Evolutionary conservation across 495 filamentous ascomycete genomes (phyloP), one percentile per base, ranked within the genome.

Genomic region (Jackrogersella minutella): DNA sequence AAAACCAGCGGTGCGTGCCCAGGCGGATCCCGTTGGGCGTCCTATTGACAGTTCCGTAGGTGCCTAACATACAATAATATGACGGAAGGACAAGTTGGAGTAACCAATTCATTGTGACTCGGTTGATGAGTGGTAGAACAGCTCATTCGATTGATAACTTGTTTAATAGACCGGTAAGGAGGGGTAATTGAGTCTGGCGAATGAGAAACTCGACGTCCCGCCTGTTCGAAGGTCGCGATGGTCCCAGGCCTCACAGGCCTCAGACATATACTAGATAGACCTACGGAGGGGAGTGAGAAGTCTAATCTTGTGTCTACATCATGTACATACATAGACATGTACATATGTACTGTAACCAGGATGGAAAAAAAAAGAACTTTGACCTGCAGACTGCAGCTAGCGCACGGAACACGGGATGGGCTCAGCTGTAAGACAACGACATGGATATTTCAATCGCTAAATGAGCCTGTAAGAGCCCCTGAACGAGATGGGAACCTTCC

Each of bases 21-120:
- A 51, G 49, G 56, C 61, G 66, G 66, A 59, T 50, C 61, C 56
- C 54, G 44, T 65, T 30, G 57, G 66, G 51, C 66, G 61, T 61
- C 66, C 37, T 69, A 69, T 41, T 28, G 21, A 49, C 19, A n/a
- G n/a, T 9, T 56, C 36, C 61, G 52, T 69, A 65, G 66, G 52
- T 69, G 66, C 66, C 66, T 69, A 69, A 69, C 66, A 56, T n/a
- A 41, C 28, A 58, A 58, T 51, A 58, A 31, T 61, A 61, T 64
- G 61, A 62, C 61, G 66, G 56, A 58, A 55, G 41, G 40, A 49
- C 58, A 58, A 54, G 65, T 64, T 52, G 59, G 52, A 55, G 44
- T 54, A 64, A 41, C 50, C 58, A 64, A 59, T 68, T 60, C 49
- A 47, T 41, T 31, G 54, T 58, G 65, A 63, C 65, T 64, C 59